phyloP scores from a whole-genome alignment of 116 monocot species.

The Papilionanthe hybrid region DNA sequence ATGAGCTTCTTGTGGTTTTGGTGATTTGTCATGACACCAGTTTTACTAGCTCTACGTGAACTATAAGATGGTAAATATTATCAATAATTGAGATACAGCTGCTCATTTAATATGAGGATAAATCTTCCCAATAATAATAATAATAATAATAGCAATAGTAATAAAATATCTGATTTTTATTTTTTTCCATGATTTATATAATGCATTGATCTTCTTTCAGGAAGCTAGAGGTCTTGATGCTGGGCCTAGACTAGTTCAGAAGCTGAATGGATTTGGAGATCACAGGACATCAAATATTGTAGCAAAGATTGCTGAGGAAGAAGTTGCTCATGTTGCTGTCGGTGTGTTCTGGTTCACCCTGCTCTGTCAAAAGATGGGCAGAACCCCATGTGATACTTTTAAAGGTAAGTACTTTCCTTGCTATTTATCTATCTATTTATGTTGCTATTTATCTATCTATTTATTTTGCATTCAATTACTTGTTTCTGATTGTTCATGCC shows the following conservation, averaged over 20 bases:
- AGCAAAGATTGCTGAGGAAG: constrained; percentile 85
- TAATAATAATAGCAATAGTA: neutral
- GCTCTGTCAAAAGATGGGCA: constrained; percentile 71
- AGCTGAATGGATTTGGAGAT: constrained; percentile 77
- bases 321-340: constrained; percentile 93
- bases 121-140: neutral
- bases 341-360: constrained; percentile 71
- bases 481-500: too few species aligned
- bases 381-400: constrained; percentile 54
- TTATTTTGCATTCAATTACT: too few species aligned
- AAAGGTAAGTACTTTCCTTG: constrained; percentile 27
- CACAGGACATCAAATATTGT: constrained; percentile 79
- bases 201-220: constrained; percentile 23
- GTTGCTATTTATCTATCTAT: too few species aligned
- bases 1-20: too few species aligned
- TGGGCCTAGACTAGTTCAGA: constrained; percentile 84
- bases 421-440: too few species aligned
- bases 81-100: neutral
- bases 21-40: too few species aligned
- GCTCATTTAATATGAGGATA: neutral
- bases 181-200: neutral
- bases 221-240: constrained; percentile 97
- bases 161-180: too few species aligned
- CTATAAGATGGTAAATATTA: too few species aligned
- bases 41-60: too few species aligned